Base-by-base conservation (phyloP, 331 rosid species). In the Quercus phellos region DNA sequence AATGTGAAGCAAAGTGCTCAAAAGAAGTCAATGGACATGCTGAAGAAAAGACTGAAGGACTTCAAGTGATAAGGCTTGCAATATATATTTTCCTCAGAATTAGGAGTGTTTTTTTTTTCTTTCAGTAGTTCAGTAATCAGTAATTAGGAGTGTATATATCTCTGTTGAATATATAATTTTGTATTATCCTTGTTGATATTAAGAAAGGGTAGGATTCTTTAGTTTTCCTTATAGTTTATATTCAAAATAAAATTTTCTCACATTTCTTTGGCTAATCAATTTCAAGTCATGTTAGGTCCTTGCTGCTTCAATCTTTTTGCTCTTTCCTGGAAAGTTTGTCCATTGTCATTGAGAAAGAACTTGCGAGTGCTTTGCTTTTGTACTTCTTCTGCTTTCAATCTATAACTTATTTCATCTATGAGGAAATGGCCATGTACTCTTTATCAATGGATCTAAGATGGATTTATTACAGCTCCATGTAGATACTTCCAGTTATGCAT, bases 11-110 rank as follows among this genome's bases (percentile, higher is more conserved):
- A 93, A 80, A 94, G 84, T 76, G 74, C 93, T 27, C 89, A 89
- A n/a, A 94, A 90, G 92, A 94, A 87, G 77, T 94, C 99, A 59
- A 86, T 94, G 93, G 98, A 94, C 63, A 53, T 64, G 73, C 97
- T 94, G 85, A 90, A 87, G 84, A 94, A 85, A 85, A 78, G 98
- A 71, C 91, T 92, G 69, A 94, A 92, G 89, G 99, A 94, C 84
- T 90, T 88, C 82, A 90, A 82, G 72, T 94, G 84, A 89, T 51
- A 79, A 35, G 32, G 70, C 69, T 53, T 71, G 29, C 71, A 53
- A 76, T 59, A 61, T 59, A 13, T 29, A 75, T 79, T 75, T 77
- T 79, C 86, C 16, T 78, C 82, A 82, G 73, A 77, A 38, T 50
- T 85, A 83, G 81, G 76, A 60, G 43, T 38, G 43, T 71, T 38